Evolutionary conservation across 2,329 filamentous ascomycete species (phyloP).

Genomic region (Claviceps arundinis): DNA sequence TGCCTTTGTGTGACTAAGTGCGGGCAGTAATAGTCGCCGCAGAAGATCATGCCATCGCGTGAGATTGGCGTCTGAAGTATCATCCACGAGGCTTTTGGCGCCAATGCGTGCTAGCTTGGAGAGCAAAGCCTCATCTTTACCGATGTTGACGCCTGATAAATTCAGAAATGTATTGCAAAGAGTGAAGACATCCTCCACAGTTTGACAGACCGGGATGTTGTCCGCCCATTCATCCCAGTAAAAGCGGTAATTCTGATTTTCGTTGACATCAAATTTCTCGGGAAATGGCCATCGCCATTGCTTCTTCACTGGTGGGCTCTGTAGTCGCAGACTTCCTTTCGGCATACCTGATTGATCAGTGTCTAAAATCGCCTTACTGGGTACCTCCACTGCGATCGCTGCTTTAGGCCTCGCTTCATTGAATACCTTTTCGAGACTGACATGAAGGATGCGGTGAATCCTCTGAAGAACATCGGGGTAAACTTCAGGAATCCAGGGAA

Average conservation of each 20-base stretch:
- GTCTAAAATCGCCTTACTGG: slow-evolving; percentile 32
- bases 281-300: slow-evolving; percentile 72
- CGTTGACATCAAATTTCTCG: slow-evolving; percentile 62
- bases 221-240: slow-evolving; percentile 98
- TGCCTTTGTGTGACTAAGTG: slow-evolving; percentile 71
- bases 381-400: slow-evolving; percentile 18
- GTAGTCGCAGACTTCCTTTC: slow-evolving; percentile 55
- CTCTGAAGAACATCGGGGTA: slow-evolving; percentile 69
- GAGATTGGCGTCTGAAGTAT: slow-evolving; percentile 56
- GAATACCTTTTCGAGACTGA: slow-evolving; percentile 66
- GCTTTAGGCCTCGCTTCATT: slow-evolving; percentile 29
- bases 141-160: slow-evolving; percentile 77
- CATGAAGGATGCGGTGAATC: slow-evolving; percentile 73
- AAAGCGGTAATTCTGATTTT: slow-evolving; percentile 72
- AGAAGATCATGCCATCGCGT: slow-evolving; percentile 76
- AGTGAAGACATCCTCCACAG: slow-evolving; percentile 78
- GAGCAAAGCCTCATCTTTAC: slow-evolving; percentile 64
- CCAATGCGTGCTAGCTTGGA: slow-evolving; percentile 81
- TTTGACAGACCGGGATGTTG: slow-evolving; percentile 83
- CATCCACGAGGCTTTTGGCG: slow-evolving; percentile 55
- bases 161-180: slow-evolving; percentile 77
- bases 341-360: slow-evolving; percentile 52
- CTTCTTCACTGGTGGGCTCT: slow-evolving; percentile 47
- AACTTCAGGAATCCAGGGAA: slow-evolving; percentile 81
- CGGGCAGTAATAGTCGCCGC: slow-evolving; percentile 72